These are phyloP conservation scores for Colletotrichum trifolii DNA, from an alignment of 2,329 filamentous ascomycete genomes.

Conservation along the genomic window DNA sequence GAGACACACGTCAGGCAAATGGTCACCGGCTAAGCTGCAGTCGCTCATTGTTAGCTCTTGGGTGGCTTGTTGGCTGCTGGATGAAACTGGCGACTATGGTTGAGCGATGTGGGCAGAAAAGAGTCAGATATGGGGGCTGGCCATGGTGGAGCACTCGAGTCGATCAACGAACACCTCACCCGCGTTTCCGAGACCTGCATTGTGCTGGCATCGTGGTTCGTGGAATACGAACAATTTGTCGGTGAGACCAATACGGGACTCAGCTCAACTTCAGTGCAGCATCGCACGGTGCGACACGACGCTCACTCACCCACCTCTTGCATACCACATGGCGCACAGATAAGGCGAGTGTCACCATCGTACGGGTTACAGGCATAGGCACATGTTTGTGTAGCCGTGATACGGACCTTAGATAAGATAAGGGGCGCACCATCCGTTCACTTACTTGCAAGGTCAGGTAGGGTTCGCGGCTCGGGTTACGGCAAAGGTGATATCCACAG, in stretches of 20 bases:
- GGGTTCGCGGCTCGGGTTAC: constrained; percentile 18
- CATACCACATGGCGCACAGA: constrained; percentile 18
- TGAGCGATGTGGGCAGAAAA: neutral
- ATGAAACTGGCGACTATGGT: neutral
- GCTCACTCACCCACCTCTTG: constrained; percentile 13
- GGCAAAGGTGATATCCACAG: constrained; percentile 17
- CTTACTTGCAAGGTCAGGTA: neutral
- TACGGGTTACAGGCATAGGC: constrained; percentile 6
- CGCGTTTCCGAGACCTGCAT: constrained; percentile 11
- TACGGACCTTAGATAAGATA: constrained; percentile 5
- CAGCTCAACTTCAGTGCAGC: neutral
- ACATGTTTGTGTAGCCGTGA: constrained; percentile 6
- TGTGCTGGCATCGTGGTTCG: constrained; percentile 9
- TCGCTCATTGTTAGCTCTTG: constrained; percentile 5
- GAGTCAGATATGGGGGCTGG: neutral
- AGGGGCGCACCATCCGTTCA: neutral
- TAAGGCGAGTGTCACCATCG: neutral
- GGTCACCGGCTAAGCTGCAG: constrained; percentile 27
- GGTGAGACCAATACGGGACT: constrained; percentile 15
- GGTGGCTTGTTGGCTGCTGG: constrained; percentile 15
- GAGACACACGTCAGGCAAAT: constrained; percentile 27
- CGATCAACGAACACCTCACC: neutral
- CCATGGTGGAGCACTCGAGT: neutral
- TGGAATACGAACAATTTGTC: constrained; percentile 5
- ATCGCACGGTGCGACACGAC: neutral